Evolutionary conservation across 495 filamentous ascomycete genomes (phyloP), one percentile per base, ranked within the genome.

Genomic region (Talaromyces ruber): DNA sequence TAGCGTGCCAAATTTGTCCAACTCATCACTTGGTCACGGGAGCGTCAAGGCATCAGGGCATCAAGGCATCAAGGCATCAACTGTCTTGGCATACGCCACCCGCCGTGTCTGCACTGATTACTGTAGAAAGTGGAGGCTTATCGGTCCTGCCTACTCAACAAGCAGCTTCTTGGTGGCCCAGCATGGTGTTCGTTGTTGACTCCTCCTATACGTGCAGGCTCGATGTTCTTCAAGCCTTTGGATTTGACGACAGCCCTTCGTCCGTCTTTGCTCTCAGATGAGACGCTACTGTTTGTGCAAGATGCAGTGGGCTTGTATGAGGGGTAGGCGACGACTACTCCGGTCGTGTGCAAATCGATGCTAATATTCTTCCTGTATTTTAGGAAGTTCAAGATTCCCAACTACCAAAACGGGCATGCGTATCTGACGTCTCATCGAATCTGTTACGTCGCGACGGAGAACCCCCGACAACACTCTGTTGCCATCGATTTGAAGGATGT

Each of bases 261-360:
- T 78, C 94, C 94, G 50, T 86, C 86, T 58, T 86, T 97, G 63
- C 82, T 95, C 54, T 90, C 92, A 64, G 95, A 97, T 77, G 94
- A 98, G 74, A 82, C 83, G 22, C 78, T 97, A 30, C 84, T 98
- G 62, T 98, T 97, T 78, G 92, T 99, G 63, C 92, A 97, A 76
- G 91, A 97, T 82, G 89, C 89, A 73, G 94, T 98, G 69, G 94
- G 95, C 67, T 79, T 99, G 64, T 99, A 99, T 76, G 90, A 97
- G 81, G 94, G 95, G 93, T 97, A 79, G 76, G 87, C 76, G 32
- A 50, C 12, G 39, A 47, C 6, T 21, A 22, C 43, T 21, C 43
- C 8, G 18, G 43, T 47, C 43, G n/a, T 21, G 43, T 47, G 56
- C 21, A 39, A 9, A 26, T 25, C 25, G 14, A 37, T 58, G 37